Percentiles rank a stretch among this genome's conserved stretches.
Evolutionary conservation across 805 yeast genomes (phyloP).

Genomic region (Candida glaebosa): DNA sequence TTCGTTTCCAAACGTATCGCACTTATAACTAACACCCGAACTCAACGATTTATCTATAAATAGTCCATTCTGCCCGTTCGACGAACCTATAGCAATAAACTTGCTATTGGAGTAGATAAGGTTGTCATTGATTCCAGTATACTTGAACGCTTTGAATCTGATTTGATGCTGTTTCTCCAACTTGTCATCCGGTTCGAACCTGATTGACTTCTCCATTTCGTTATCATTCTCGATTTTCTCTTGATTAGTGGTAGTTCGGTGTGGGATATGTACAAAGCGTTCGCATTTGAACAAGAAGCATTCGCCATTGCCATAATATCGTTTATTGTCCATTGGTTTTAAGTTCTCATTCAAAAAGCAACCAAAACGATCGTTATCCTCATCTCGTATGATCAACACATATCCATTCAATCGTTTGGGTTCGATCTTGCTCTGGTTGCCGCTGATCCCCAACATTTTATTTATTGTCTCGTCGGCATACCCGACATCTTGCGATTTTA

Average conservation of each 20-base stretch:
- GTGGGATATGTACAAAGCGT: conserved; percentile 21
- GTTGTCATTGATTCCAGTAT: conserved; percentile 85
- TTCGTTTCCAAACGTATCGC: conserved; percentile 89
- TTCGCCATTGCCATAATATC: conserved; percentile 92
- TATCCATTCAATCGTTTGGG: conserved; percentile 56
- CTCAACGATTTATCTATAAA: conserved; percentile 77
- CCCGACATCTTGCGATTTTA: conserved; percentile 24
- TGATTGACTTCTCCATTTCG: background rate
- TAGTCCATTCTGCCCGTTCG: conserved; percentile 88
- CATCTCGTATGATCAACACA: conserved; percentile 68
- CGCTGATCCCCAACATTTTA: conserved; percentile 25
- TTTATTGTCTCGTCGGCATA: conserved; percentile 34
- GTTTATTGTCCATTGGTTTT: conserved; percentile 64
- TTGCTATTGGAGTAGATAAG: conserved; percentile 75
- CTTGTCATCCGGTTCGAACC: conserved; percentile 1
- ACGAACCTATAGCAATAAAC: conserved; percentile 84
- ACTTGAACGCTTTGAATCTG: conserved; percentile 75
- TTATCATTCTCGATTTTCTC: background rate
- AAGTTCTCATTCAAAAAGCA: conserved; percentile 72
- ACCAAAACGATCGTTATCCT: conserved; percentile 65
- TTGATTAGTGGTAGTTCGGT: conserved; percentile 3
- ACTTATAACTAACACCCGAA: conserved; percentile 73
- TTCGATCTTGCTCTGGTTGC: conserved; percentile 9
- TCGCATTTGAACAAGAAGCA: conserved; percentile 88
- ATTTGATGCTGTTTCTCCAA: conserved; percentile 3